phyloP scores from a whole-genome alignment of 1,284 basidiomycete species.

The Melanopsichium pennsylvanicum region DNA sequence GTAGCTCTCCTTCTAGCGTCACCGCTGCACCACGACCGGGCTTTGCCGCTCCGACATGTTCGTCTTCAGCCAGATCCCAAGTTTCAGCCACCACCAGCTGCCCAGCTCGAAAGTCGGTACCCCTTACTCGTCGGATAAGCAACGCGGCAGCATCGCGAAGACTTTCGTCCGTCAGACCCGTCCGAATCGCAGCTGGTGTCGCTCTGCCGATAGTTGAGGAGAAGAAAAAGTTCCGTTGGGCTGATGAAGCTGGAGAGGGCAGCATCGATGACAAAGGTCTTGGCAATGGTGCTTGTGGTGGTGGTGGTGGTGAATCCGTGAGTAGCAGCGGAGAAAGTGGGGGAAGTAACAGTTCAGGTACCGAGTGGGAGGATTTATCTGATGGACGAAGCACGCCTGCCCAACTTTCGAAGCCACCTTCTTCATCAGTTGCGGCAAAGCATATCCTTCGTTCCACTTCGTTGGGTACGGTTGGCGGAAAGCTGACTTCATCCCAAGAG shows the following conservation, averaged over 20 bases:
- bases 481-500: neutral
- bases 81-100: slow-evolving; percentile 4
- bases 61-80: slow-evolving; percentile 29
- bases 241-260: slow-evolving; percentile 84
- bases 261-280: slow-evolving; percentile 76
- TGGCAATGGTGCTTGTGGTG: neutral
- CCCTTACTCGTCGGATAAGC: slow-evolving; percentile 10
- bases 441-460: slow-evolving; percentile 7
- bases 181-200: neutral
- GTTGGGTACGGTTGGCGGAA: neutral
- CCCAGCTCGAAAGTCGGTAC: slow-evolving; percentile 13
- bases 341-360: slow-evolving; percentile 23
- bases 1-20: slow-evolving; percentile 11
- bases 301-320: neutral
- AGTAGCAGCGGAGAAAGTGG: neutral
- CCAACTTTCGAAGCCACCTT: neutral
- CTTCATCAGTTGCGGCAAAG: slow-evolving; percentile 11
- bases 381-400: slow-evolving; percentile 29
- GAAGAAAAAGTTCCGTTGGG: slow-evolving; percentile 86
- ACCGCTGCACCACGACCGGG: slow-evolving; percentile 6
- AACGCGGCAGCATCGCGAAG: slow-evolving; percentile 7
- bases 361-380: slow-evolving; percentile 37
- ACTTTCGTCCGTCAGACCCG: slow-evolving; percentile 1
- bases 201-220: slow-evolving; percentile 19
- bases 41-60: slow-evolving; percentile 38